phyloP scores from a whole-genome alignment of 352 stramenopile species.

The Phytophthora gonapodyides region DNA sequence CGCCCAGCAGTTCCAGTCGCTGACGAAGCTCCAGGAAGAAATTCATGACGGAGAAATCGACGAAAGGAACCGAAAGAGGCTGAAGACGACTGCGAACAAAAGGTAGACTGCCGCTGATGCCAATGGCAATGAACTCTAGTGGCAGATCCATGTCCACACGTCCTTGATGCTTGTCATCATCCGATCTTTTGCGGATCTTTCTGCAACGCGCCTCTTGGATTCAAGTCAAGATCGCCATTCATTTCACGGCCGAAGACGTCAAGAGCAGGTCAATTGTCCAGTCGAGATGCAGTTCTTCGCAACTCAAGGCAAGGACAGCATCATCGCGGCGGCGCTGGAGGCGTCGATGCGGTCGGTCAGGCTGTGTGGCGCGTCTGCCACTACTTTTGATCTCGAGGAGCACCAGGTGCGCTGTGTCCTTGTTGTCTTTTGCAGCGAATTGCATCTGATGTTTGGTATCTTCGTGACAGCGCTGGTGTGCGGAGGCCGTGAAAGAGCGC shows the following conservation, averaged over 20 bases:
- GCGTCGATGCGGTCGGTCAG: constrained; percentile 42
- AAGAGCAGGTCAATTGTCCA: constrained; percentile 7
- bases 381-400: constrained; percentile 28
- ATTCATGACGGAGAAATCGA: constrained; percentile 20
- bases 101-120: background rate
- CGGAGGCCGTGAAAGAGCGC: constrained; percentile 25
- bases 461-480: constrained; percentile 28
- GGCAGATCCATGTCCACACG: too few species aligned
- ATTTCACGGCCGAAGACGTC: constrained; percentile 12
- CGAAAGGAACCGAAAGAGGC: constrained; percentile 10
- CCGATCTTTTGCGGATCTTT: constrained; percentile 21
- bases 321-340: constrained; percentile 32
- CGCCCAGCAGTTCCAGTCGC: constrained; percentile 42
- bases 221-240: constrained; percentile 12
- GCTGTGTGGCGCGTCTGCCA: constrained; percentile 27
- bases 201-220: constrained; percentile 19
- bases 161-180: constrained; percentile 21
- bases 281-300: constrained; percentile 51
- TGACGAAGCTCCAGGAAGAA: constrained; percentile 26
- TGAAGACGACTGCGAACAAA: constrained; percentile 1
- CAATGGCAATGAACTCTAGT: too few species aligned
- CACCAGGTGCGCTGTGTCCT: constrained; percentile 33
- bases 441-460: constrained; percentile 3
- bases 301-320: constrained; percentile 34
- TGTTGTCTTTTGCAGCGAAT: background rate